A percentile compares a stretch with the other conserved stretches of the same genome.
Evolutionary conservation across 305 asterid genomes (phyloP).

Genomic region (Rubia balearica): DNA sequence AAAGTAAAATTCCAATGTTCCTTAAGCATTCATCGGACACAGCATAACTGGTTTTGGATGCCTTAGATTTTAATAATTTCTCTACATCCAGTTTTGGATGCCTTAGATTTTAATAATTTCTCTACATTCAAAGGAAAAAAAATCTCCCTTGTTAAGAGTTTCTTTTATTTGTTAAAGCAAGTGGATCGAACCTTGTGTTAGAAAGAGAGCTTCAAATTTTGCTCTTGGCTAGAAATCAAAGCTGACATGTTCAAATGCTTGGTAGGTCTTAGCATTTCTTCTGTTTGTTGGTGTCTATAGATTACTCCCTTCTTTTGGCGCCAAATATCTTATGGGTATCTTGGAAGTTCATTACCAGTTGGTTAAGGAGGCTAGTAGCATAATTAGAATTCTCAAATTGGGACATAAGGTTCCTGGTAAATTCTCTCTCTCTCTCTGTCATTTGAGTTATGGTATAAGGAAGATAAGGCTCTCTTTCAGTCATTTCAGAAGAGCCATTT

Average conservation of each 20-base stretch:
- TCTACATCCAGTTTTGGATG: conserved; percentile 20
- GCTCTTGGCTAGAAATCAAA: conserved; percentile 17
- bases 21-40: conserved; percentile 14
- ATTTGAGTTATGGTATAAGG: not conserved
- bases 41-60: conserved; percentile 26
- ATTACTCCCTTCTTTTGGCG: conserved; percentile 9
- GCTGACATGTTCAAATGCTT: conserved; percentile 6
- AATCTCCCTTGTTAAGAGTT: conserved; percentile 7
- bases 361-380: conserved; percentile 15
- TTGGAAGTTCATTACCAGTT: conserved; percentile 13
- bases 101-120: conserved; percentile 13
- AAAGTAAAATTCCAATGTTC: conserved; percentile 11
- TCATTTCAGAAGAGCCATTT: too few species aligned
- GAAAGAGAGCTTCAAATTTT: conserved; percentile 10
- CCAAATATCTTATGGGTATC: conserved; percentile 11
- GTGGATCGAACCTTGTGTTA: conserved; percentile 13
- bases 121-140: not conserved
- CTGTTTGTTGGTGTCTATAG: conserved; percentile 18
- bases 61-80: conserved; percentile 13
- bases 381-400: conserved; percentile 14
- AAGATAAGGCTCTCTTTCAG: not conserved
- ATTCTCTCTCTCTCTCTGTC: conserved; percentile 12
- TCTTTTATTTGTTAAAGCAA: conserved; percentile 20
- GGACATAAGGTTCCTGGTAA: conserved; percentile 15
- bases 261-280: conserved; percentile 22